phyloP scores from a whole-genome alignment of 345 rosid species.

The Cochlearia excelsa region DNA sequence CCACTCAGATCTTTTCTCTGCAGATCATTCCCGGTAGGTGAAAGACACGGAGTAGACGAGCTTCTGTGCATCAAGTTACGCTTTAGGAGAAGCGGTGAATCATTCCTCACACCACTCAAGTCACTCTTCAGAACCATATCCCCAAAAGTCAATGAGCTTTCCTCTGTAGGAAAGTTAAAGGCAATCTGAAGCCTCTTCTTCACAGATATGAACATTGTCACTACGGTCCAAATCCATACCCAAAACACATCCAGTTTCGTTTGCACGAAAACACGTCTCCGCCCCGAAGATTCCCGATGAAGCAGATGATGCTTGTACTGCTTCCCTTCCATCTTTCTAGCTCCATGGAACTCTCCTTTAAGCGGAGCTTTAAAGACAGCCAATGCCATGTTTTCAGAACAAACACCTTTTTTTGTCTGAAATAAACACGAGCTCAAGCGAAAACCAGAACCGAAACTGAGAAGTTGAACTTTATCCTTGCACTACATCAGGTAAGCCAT shows the following conservation, averaged over 20 bases:
- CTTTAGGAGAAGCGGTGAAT: conserved; percentile 56
- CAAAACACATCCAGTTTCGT: conserved; percentile 66
- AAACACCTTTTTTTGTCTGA: conserved; percentile 41
- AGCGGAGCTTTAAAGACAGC: conserved; percentile 46
- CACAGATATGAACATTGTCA: conserved; percentile 57
- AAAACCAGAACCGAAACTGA: too few relatives aligned
- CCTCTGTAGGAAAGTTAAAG: conserved; percentile 50
- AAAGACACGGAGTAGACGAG: conserved; percentile 61
- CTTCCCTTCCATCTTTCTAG: conserved; percentile 48
- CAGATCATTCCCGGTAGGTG: conserved; percentile 48
- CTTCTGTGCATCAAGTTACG: conserved; percentile 54
- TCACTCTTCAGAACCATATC: conserved; percentile 55
- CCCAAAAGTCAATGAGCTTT: conserved; percentile 58
- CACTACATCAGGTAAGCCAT: too few relatives aligned
- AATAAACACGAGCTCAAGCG: conserved; percentile 21
- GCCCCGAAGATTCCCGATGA: conserved; percentile 41
- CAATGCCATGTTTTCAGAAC: conserved; percentile 49
- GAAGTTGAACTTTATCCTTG: too few relatives aligned
- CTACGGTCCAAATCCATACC: conserved; percentile 56
- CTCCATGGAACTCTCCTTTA: conserved; percentile 43
- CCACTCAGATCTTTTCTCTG: too few relatives aligned
- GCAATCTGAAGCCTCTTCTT: conserved; percentile 56
- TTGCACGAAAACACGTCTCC: conserved; percentile 59
- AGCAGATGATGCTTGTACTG: conserved; percentile 23
- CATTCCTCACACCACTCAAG: conserved; percentile 52